Percentiles rank a stretch among this genome's conserved stretches.
phyloP scores from a whole-genome alignment of 2,329 filamentous ascomycete species.

The Fusarium fujikuroi region DNA sequence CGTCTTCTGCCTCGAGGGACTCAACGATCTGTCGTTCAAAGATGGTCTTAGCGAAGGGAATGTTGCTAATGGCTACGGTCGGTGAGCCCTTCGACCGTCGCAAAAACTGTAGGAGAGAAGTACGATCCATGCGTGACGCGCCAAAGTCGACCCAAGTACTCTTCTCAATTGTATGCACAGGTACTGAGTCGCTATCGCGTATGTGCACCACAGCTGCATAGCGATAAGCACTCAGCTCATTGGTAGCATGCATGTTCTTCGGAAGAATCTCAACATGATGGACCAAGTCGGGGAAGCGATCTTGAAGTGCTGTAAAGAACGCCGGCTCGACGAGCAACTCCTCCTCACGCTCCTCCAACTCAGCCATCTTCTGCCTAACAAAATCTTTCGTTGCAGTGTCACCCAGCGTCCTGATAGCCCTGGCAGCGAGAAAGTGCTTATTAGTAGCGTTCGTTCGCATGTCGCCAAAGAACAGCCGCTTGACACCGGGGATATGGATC shows the following conservation, averaged over 20 bases:
- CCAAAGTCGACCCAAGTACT: background rate
- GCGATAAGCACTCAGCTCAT: background rate
- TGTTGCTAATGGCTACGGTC: background rate
- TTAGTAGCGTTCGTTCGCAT: constrained; percentile 34
- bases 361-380: constrained; percentile 13
- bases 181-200: accelerated
- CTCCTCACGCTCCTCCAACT: constrained; percentile 21
- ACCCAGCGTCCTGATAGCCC: constrained; percentile 4
- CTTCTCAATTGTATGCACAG: background rate
- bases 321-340: constrained; percentile 42
- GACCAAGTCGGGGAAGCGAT: background rate
- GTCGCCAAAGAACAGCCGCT: constrained; percentile 38
- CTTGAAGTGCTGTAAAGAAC: constrained; percentile 37
- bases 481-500: background rate
- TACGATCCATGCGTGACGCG: background rate
- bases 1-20: background rate
- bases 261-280: background rate
- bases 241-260: background rate
- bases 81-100: accelerated
- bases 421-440: constrained; percentile 25
- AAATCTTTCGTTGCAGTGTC: background rate
- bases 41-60: background rate
- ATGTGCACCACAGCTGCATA: background rate
- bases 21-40: background rate
- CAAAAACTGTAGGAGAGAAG: background rate